Conservation (phyloP, 768 basidiomycete genomes). For the Leccinum longicurvipes region DNA sequence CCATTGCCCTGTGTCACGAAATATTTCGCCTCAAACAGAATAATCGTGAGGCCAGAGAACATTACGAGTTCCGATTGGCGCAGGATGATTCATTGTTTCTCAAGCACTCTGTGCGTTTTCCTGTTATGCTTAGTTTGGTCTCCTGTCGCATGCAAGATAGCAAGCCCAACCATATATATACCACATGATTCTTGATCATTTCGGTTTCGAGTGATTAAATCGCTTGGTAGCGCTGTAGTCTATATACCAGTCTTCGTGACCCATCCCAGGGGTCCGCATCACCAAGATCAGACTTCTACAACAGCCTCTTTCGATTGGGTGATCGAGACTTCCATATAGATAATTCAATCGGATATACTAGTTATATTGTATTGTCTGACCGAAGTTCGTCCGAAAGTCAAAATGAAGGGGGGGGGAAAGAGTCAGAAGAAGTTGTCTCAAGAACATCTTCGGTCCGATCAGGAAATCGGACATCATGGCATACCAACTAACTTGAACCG, state of each 20-base stretch:
- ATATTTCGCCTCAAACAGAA: neutral
- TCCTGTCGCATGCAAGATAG: neutral
- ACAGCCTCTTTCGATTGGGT: neutral
- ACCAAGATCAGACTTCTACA: neutral
- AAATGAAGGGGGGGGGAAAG: too few species aligned
- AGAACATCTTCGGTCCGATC: neutral
- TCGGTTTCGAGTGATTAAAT: neutral
- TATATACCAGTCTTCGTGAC: neutral
- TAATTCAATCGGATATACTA: neutral
- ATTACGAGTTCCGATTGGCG: neutral
- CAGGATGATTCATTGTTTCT: neutral
- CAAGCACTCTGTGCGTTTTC: neutral
- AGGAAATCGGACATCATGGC: neutral
- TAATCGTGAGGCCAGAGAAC: neutral
- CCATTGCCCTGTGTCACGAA: neutral
- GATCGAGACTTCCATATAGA: neutral
- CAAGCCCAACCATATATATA: neutral
- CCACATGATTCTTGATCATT: neutral
- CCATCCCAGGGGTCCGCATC: neutral
- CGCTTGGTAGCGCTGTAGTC: too few species aligned
- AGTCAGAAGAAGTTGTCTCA: neutral
- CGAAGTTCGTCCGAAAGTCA: neutral
- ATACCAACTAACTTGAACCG: neutral
- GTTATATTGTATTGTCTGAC: neutral
- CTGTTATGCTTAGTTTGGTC: neutral